Percentiles rank a stretch among this genome's conserved stretches.
phyloP scores from a whole-genome alignment of 176 grass and related monocot genomes.

The Tuctoria greenei region DNA sequence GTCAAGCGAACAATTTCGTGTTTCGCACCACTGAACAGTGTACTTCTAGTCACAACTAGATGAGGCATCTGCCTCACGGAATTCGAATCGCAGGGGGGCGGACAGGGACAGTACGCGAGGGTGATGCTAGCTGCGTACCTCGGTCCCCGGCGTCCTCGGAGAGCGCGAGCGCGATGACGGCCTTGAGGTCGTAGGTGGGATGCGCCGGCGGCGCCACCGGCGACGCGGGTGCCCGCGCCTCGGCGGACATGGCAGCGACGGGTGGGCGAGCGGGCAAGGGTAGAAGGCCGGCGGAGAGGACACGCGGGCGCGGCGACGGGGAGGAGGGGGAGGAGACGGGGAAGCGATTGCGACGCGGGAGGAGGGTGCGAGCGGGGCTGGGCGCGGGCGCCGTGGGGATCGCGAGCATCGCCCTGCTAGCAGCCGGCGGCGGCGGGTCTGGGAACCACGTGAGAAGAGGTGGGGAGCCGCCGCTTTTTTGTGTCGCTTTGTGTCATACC shows the following conservation, averaged over 20 bases:
- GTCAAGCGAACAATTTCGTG: neutral
- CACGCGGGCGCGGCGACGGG: neutral
- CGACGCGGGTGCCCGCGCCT: slow-evolving; percentile 4
- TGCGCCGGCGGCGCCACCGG: slow-evolving; percentile 67
- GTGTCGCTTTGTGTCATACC: too few species aligned
- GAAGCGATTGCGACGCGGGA: slow-evolving; percentile 10
- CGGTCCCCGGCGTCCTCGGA: slow-evolving; percentile 91
- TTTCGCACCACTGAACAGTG: neutral
- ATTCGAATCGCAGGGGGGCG: neutral
- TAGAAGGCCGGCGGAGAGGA: neutral
- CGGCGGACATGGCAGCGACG: slow-evolving; percentile 24
- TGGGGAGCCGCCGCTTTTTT: neutral
- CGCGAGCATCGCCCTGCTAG: slow-evolving; percentile 29
- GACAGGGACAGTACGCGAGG: neutral
- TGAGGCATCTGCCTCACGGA: neutral
- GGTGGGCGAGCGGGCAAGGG: slow-evolving; percentile 24
- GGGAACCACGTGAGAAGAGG: neutral
- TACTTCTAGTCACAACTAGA: neutral
- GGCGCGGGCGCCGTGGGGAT: slow-evolving; percentile 15
- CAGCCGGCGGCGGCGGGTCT: neutral
- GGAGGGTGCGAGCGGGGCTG: neutral
- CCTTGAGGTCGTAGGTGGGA: slow-evolving; percentile 84
- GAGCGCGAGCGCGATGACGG: slow-evolving; percentile 85
- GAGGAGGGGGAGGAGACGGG: neutral
- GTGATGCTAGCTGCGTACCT: slow-evolving; percentile 39